Evolutionary conservation across 768 basidiomycete genomes (phyloP), one percentile per base, ranked within the genome.

Genomic region (Calvatia gigantea): DNA sequence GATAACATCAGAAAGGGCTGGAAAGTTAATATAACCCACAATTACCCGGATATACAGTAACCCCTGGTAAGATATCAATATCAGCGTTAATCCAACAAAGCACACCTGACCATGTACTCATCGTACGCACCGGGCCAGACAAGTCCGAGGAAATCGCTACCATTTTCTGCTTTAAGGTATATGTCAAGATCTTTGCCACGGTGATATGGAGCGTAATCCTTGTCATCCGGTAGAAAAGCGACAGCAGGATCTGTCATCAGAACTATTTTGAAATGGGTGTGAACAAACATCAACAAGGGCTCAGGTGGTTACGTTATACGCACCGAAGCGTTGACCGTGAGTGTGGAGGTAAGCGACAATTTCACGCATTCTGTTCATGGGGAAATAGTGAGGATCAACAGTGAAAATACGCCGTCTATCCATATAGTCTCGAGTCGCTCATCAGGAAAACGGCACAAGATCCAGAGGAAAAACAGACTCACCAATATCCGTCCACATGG

Each of bases 401-500:
- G 86, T 90, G 69, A 88, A 88, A 49, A 87, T 78, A 23, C 81
- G 73, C n/a, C 85, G 79, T 45, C 76, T 67, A 63, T 79, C 73
- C 86, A 88, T 88, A 67, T 87, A 88, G 65, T 89, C 84, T 85
- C 31, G 41, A 6, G 3, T 5, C 21, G 12, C 38, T 2, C 19
- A 29, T 19, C 14, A 33, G 27, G 8, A 57, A 19, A 27, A 32
- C 23, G 3, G 9, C 14, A 25, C 14, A 8, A 9, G n/a, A 37
- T 15, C 3, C 33, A 43, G 8, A 11, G 21, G n/a, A n/a, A 46
- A 15, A 15, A 45, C 39, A n/a, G 25, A 54, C 61, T 14, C 61
- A 80, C 85, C 84, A 32, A 89, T 89, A 65, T 88, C 87, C 2
- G 86, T 86, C 86, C 86, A 88, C 86, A 88, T 87, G 0, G 86